Base-by-base conservation (phyloP, 1,139 yeast genomes). In the Suhomyces bokatorum region DNA sequence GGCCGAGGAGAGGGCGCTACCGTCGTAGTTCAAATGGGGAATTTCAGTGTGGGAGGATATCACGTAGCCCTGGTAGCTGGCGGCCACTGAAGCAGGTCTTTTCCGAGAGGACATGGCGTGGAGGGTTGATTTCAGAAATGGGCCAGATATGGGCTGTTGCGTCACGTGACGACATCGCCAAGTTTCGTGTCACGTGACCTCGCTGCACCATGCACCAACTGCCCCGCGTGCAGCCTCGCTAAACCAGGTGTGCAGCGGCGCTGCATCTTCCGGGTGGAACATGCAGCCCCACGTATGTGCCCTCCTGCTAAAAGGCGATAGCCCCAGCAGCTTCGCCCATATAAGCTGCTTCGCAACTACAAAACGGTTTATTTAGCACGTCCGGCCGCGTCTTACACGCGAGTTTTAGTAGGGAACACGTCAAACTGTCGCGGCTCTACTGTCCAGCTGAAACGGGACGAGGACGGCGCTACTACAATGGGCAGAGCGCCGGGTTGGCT, bases 1-100 rank as follows among this genome's bases (percentile, higher is more conserved):
- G 14, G 41, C 42, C 15, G 20, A 17, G 4, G 42, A 37, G 5
- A 60, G 13, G 17, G 26, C 15, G 22, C 26, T 13, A 14, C 42
- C 33, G 15, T 32, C 14, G 35, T 38, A 26, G 36, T 22, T 15
- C 30, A 37, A 33, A 10, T 10, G 17, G 15, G 40, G 35, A 20
- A 44, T 40, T 15, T 26, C 30, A 14, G 26, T 12, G 28, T 32
- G 26, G 13, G 37, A 10, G 20, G 43, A 30, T 13, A 43, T 30
- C 6, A 27, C 31, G 22, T 38, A 38, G 32, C 35, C 41, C n/a
- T 31, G 26, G 34, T 43, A 43, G 26, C 14, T 17, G 2, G 37
- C 34, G n/a, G 38, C 33, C 13, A 27, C 30, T 3, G 45, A 35
- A 22, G 39, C 40, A 6, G 26, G 42, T 7, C 37, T 20, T 17